Base-by-base conservation (phyloP, 768 basidiomycete species). In the Zangia roseola region DNA sequence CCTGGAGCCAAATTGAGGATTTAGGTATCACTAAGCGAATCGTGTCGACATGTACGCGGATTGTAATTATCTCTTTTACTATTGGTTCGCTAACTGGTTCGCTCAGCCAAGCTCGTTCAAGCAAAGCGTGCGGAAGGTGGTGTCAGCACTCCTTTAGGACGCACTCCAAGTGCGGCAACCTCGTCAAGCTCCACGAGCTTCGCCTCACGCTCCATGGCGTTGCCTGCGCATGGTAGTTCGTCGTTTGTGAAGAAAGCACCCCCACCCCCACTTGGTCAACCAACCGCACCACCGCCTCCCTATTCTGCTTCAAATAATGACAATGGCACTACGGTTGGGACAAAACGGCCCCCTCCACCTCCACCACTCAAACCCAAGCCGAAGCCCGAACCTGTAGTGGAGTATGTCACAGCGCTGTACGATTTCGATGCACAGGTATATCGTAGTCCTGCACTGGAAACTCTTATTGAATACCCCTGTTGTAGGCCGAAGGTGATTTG, bases 301-400 rank as follows among this genome's bases (percentile, higher is more conserved):
- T 66, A 64, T 49, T 61, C 58, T 44, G 50, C 60, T 1, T 39
- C 60, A 5, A 46, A 44, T 40, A 57, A 52, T 16, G 52, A 62
- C 8, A 55, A 49, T 19, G 46, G 61, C 7, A 55, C 60, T 24
- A 46, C 71, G 30, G 75, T 77, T 2, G 35, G 70, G 6, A 73
- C 79, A 70, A 81, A 86, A 60, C 82, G 87, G 1, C 90, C 94
- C 0, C 94, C 94, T 0, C 95, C 95, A 0, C 95, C 95, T 0
- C 95, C 95, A 8, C 87, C 93, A 2, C 63, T 94, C 59, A 94
- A 93, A 71, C 82, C 91, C 1, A 94, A 93, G 64, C 91, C 91
- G 6, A 90, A 88, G 66, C 74, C 78, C 8, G 73, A 75, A 25
- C 81, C 81, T 2, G 73, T 72, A 43, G 71, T 77, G 4, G 80